phyloP scores from a whole-genome alignment of 2,329 filamentous ascomycete genomes.

The Dactylellina drechsleri region DNA sequence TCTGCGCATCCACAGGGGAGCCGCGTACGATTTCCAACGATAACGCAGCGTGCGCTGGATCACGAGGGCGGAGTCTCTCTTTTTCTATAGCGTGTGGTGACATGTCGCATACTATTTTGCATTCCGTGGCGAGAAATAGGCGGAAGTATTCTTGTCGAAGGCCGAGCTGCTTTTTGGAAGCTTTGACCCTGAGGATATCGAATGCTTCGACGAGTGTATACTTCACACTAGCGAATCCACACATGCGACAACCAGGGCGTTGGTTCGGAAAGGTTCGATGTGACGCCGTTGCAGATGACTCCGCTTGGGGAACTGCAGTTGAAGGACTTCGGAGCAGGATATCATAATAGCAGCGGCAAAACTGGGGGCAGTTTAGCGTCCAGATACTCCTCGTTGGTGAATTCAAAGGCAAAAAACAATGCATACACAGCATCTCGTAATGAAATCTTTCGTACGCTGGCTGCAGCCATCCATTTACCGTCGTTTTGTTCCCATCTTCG shows the following conservation, averaged over 20 bases:
- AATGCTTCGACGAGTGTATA: slow-evolving; percentile 42
- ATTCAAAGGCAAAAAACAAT: slow-evolving; percentile 31
- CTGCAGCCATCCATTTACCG: slow-evolving; percentile 23
- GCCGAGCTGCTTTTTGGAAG: not conserved
- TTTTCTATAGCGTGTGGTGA: slow-evolving; percentile 10
- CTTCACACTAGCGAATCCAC: slow-evolving; percentile 28
- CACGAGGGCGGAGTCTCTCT: slow-evolving; percentile 12
- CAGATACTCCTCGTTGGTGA: slow-evolving; percentile 17
- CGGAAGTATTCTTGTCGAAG: slow-evolving; percentile 30
- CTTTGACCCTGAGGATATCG: slow-evolving; percentile 31
- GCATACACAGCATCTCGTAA: slow-evolving; percentile 35
- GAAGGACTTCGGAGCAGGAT: not conserved
- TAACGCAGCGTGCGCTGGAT: not conserved
- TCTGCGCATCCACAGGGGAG: not conserved
- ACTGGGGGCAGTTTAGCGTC: slow-evolving; percentile 21
- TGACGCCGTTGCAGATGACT: not conserved
- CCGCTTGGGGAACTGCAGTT: not conserved
- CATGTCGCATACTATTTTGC: not conserved
- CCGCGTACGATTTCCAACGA: slow-evolving; percentile 21
- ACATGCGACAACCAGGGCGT: slow-evolving; percentile 29
- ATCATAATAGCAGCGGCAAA: slow-evolving; percentile 21
- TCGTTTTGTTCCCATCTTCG: not conserved
- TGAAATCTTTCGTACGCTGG: slow-evolving; percentile 29
- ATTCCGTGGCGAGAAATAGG: slow-evolving; percentile 43
- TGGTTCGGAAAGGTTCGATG: not conserved